Percentiles rank a stretch among this genome's conserved stretches.
These are phyloP conservation scores for Curvularia lunata DNA, from an alignment of 2,329 filamentous ascomycete species.

Conservation along the genomic window DNA sequence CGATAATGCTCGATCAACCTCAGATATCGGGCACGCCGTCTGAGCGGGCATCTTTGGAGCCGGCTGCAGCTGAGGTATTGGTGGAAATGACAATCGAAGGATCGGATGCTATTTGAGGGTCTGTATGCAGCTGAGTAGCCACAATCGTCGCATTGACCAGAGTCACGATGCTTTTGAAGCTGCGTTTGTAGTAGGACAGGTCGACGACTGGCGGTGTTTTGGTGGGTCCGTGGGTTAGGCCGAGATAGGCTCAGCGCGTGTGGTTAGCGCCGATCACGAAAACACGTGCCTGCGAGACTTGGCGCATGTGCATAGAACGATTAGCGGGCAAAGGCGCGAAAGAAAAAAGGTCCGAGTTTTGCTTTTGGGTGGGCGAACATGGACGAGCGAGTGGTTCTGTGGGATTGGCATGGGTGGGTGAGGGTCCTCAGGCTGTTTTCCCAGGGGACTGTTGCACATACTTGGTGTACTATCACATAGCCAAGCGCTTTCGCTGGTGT, in stretches of 20 bases:
- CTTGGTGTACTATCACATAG: not conserved
- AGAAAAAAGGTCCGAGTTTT: constrained; percentile 1
- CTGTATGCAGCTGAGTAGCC: not conserved
- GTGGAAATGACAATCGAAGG: not conserved
- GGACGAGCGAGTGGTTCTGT: not conserved
- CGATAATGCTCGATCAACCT: constrained; percentile 45
- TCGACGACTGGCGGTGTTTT: constrained; percentile 4
- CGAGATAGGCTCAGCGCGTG: not conserved
- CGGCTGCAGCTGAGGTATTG: constrained; percentile 2
- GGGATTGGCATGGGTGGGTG: not conserved
- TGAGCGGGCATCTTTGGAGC: constrained; percentile 28
- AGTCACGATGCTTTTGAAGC: constrained; percentile 1
- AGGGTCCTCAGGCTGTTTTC: not conserved
- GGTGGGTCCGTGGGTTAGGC: not conserved
- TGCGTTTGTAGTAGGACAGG: not conserved
- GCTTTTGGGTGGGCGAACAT: constrained; percentile 1
- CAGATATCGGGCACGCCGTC: constrained; percentile 46
- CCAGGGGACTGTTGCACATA: not conserved
- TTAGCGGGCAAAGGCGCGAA: not conserved
- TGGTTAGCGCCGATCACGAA: constrained; percentile 5
- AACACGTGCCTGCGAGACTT: constrained; percentile 4
- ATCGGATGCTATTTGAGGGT: not conserved
- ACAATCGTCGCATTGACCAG: not conserved
- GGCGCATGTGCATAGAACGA: constrained; percentile 3
- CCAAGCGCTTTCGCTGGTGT: not conserved